Evolutionary conservation across 495 filamentous ascomycete species (phyloP).

Genomic region (Penicillium steckii): DNA sequence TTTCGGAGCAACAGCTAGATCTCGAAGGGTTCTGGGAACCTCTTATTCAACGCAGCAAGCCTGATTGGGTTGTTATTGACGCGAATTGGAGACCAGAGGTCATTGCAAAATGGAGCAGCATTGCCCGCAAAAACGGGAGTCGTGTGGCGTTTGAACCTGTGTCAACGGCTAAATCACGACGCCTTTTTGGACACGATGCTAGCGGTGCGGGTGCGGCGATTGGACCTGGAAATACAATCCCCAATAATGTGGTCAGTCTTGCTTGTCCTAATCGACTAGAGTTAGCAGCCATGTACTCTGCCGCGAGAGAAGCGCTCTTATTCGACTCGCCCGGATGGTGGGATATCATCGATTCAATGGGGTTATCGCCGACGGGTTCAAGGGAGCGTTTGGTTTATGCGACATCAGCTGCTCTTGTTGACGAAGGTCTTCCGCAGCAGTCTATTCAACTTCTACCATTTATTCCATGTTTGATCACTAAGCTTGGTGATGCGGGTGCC

Average conservation of each 20-base stretch:
- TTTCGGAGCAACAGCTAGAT: constrained; percentile 35
- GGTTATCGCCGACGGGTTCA: constrained; percentile 53
- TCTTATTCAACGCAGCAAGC: constrained; percentile 51
- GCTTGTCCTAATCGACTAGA: constrained; percentile 82
- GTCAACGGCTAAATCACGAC: constrained; percentile 69
- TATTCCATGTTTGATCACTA: constrained; percentile 79
- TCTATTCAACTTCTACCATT: constrained; percentile 83
- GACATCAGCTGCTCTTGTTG: constrained; percentile 62
- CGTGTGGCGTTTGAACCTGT: constrained; percentile 90
- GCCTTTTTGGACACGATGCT: constrained; percentile 55
- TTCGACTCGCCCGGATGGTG: constrained; percentile 74
- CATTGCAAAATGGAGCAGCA: constrained; percentile 59
- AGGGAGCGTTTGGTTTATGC: constrained; percentile 62
- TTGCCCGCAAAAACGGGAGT: constrained; percentile 53
- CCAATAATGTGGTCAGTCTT: constrained; percentile 62
- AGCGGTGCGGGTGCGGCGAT: constrained; percentile 23
- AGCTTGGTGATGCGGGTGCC: constrained; percentile 77
- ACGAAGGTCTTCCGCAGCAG: constrained; percentile 79
- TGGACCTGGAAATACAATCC: constrained; percentile 48
- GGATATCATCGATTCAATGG: constrained; percentile 71
- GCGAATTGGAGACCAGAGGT: constrained; percentile 72
- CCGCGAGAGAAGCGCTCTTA: constrained; percentile 59
- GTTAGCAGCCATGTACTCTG: constrained; percentile 68
- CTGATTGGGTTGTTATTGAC: constrained; percentile 77
- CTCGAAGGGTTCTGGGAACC: constrained; percentile 59